Base-by-base conservation (phyloP, 192 early-diverging fungal species). In the Coemansia sp. region DNA sequence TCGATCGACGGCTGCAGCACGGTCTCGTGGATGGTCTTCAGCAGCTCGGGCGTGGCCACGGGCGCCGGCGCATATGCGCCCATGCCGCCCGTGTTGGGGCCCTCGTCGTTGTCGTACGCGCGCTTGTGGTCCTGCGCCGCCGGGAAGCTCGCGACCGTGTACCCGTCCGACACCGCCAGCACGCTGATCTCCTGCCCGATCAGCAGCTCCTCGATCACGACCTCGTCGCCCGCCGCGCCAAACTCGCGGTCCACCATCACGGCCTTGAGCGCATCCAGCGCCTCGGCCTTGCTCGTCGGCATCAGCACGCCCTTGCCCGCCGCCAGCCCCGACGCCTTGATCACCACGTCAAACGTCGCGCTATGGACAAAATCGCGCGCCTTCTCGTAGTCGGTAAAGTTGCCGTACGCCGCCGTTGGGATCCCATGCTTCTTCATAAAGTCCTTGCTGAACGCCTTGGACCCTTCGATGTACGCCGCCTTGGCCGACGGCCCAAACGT, bases 111-210 rank as follows among this genome's bases (percentile, higher is more conserved):
- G 54, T 99, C 94, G 61, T 88, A 85, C n/a, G 90, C 90, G 32
- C 97, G 92, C 82, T 99, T 99, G 82, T 99, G 97, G 69, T 99
- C 97, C 82, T 99, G 97, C 27, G 95, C 95, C 46, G 90, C 90
- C 9, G 97, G 97, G 66, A 95, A 82, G 40, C 89, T 80, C 24
- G 91, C 70, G 44, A 98, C 81, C 0, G 93, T 95, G 84, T 99
- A 95, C 46, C 95, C 97, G 69, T 98, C 95, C 12, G 93, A 88
- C 58, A 99, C 85, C 11, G 93, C 85, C 66, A 99, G 83, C 24
- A 95, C 81, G 61, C 89, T 91, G 65, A 97, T 87, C 66, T 99
- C 97, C 82, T 96, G 87, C 47, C 97, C 97, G 44, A 85, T 85
- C 35, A 99, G 81, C 30, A 85, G 85, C 83, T 99, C 97, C 75